Evolutionary conservation across 371 early-diverging fungal genomes (phyloP).

Genomic region (Chytridiales sp.): DNA sequence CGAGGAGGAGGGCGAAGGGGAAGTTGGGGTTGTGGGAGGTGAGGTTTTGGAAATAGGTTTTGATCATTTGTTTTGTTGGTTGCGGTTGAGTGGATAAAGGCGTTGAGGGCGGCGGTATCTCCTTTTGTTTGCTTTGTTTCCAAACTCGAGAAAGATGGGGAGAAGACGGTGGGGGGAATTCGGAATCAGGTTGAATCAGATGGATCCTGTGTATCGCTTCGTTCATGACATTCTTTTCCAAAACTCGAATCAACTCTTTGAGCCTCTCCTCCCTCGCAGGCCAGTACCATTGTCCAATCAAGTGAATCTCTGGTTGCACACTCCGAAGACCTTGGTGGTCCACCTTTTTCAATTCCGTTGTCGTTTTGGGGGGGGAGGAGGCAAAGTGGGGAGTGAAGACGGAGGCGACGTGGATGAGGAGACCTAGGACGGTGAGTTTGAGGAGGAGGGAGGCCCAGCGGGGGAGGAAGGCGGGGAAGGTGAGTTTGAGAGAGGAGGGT

Average conservation of each 20-base stretch:
- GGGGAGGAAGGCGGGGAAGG: too few relatives aligned
- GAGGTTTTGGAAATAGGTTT: too few relatives aligned
- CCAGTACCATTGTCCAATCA: constrained; percentile 31
- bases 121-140: too few relatives aligned
- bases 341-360: neutral
- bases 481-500: too few relatives aligned
- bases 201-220: constrained; percentile 16
- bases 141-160: too few relatives aligned
- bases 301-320: constrained; percentile 20
- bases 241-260: constrained; percentile 18
- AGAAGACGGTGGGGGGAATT: neutral
- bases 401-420: neutral
- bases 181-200: constrained; percentile 16
- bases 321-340: neutral
- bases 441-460: constrained; percentile 2
- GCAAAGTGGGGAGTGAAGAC: neutral
- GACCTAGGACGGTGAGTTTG: too few relatives aligned
- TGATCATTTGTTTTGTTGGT: too few relatives aligned
- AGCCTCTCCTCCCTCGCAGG: constrained; percentile 2
- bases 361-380: neutral
- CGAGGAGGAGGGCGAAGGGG: constrained; percentile 9
- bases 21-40: constrained; percentile 17
- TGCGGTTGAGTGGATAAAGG: too few relatives aligned
- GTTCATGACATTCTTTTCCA: constrained; percentile 25
- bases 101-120: too few relatives aligned